phyloP scores from a whole-genome alignment of 305 asterid species.

The Fraxinus angustifolia region DNA sequence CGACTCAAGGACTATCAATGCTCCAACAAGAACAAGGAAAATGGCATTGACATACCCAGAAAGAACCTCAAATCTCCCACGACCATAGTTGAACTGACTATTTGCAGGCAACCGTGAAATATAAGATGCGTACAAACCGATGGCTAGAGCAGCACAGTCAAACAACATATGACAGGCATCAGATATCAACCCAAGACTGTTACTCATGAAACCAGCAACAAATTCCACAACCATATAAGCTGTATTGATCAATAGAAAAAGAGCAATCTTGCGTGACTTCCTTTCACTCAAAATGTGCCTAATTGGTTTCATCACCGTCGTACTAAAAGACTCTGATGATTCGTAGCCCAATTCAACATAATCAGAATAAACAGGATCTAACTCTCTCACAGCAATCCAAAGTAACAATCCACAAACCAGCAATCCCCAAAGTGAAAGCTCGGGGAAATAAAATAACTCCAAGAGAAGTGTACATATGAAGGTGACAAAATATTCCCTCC shows the following conservation, averaged over 20 bases:
- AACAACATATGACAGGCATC: slow-evolving; percentile 98
- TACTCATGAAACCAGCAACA: slow-evolving; percentile 86
- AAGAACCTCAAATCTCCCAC: slow-evolving; percentile 93
- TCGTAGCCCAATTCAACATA: slow-evolving; percentile 70
- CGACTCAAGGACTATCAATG: slow-evolving; percentile 72
- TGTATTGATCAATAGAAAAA: slow-evolving; percentile 81
- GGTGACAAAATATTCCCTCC: slow-evolving; percentile 68
- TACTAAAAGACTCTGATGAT: slow-evolving; percentile 45
- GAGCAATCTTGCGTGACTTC: slow-evolving; percentile 81
- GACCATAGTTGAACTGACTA: slow-evolving; percentile 77
- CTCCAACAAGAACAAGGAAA: slow-evolving; percentile 85
- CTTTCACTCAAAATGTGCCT: slow-evolving; percentile 80
- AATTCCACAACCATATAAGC: slow-evolving; percentile 93
- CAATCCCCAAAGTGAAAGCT: slow-evolving; percentile 89
- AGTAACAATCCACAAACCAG: slow-evolving; percentile 72
- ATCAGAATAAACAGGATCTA: slow-evolving; percentile 40
- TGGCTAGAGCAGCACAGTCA: slow-evolving; percentile 95
- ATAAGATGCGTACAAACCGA: slow-evolving; percentile 90
- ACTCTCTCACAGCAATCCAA: slow-evolving; percentile 69
- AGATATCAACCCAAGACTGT: slow-evolving; percentile 94
- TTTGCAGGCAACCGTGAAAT: slow-evolving; percentile 88
- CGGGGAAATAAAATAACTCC: slow-evolving; percentile 76
- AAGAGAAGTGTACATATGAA: slow-evolving; percentile 68
- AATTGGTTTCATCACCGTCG: slow-evolving; percentile 66
- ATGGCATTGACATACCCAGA: slow-evolving; percentile 91